Base-by-base conservation (phyloP, 495 filamentous ascomycete species). In the Aspergillus carlsbadensis region DNA sequence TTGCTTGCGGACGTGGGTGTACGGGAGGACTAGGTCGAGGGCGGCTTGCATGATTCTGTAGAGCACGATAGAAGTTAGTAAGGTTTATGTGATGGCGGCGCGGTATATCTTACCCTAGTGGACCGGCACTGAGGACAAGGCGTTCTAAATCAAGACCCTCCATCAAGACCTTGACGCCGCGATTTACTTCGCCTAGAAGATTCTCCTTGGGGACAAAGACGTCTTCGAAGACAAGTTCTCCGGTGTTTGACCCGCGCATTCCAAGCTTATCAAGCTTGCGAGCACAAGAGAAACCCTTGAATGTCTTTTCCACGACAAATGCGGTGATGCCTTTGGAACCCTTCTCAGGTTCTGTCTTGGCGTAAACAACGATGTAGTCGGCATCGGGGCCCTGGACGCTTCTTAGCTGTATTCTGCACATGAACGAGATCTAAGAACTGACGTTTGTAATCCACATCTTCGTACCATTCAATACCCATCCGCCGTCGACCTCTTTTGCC, bases 371-470 rank as follows among this genome's bases (percentile, higher is more conserved):
- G 13, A 98, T 81, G 24, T 85, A 78, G 68, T 96, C 83, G 39
- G 92, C 94, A 62, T 98, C 95, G 14, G 94, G 94, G 13, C 94
- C 94, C 85, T 88, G 36, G 0, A 15, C 18, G n/a, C 20, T 15
- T 26, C 22, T 54, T 29, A 46, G 21, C 42, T 31, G 10, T 29
- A 8, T 8, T 21, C 15, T 49, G 17, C 13, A n/a, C n/a, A 29
- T 34, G 26, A n/a, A 37, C 10, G 22, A 17, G 5, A 34, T 0
- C 4, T 13, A 13, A 6, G 48, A 5, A 54, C 81, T 48, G 52
- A 87, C 85, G 65, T 98, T 98, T 24, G 94, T 98, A 59, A 98
- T 98, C 94, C 94, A 98, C 94, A 98, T 98, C 81, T 98, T 98
- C 20, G 89, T 90, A 13, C 94, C 94, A 61, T 90, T 90, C 52